Conservation (phyloP, 805 yeast genomes). For the Sugiyamaella qingdaonensis region DNA sequence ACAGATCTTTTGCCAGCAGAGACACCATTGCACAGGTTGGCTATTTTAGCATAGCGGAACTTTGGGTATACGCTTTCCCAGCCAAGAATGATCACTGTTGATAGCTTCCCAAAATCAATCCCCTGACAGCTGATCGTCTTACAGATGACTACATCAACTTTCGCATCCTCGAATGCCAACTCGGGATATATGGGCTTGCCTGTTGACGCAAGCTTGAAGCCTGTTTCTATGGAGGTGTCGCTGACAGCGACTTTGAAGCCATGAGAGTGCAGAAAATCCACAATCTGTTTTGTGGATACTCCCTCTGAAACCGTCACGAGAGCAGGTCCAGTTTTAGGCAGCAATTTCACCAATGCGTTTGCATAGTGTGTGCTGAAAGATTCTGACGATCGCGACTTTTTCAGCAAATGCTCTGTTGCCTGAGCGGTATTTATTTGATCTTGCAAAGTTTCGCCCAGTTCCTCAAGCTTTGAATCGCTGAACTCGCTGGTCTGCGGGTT, state of each 20-base stretch:
- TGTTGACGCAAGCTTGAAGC: background rate
- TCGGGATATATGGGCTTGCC: background rate
- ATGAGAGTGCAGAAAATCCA: background rate
- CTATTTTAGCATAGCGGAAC: background rate
- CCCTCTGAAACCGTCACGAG: slow-evolving; percentile 1
- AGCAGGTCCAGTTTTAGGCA: background rate
- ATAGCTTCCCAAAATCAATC: slow-evolving; percentile 5
- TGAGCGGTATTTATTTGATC: background rate
- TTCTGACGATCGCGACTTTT: background rate
- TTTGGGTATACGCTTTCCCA: slow-evolving; percentile 4
- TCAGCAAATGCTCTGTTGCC: background rate
- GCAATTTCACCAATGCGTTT: background rate
- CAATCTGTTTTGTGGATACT: background rate
- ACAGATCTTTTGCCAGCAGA: background rate
- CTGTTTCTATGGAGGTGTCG: background rate
- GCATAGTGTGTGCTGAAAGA: background rate
- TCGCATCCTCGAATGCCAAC: background rate
- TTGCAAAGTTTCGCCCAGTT: background rate
- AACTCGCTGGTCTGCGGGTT: background rate
- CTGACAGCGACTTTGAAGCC: background rate
- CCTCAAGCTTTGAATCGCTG: background rate
- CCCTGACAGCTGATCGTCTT: slow-evolving; percentile 9
- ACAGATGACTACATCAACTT: slow-evolving; percentile 3
- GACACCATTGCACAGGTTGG: background rate
- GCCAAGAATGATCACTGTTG: background rate